Conservation (phyloP, 306 rosid genomes). For the Ceratonia siliqua region DNA sequence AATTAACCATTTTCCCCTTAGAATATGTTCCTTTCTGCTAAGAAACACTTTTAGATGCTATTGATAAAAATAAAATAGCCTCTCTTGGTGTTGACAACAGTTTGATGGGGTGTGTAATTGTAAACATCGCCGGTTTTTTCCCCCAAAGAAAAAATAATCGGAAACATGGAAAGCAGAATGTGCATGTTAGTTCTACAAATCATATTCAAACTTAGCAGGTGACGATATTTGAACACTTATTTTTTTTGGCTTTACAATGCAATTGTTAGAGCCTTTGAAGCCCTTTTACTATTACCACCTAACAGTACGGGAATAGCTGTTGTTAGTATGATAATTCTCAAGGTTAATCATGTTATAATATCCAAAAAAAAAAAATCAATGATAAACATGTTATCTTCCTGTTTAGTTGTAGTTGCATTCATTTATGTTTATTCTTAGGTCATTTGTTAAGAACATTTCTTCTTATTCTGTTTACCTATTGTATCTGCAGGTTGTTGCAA, state of each 20-base stretch:
- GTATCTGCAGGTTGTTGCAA: constrained; percentile 44
- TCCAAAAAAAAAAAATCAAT: neutral
- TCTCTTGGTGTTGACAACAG: neutral
- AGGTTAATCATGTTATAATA: neutral
- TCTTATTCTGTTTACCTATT: neutral
- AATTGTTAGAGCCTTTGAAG: neutral
- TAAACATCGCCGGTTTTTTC: neutral
- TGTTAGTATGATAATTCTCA: neutral
- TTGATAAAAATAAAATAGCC: neutral
- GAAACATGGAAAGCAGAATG: neutral
- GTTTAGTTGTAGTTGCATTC: neutral
- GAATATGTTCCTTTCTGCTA: neutral
- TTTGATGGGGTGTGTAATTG: neutral
- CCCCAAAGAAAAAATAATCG: neutral
- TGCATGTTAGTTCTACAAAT: neutral
- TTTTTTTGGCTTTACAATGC: neutral
- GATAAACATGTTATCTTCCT: neutral
- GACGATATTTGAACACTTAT: neutral
- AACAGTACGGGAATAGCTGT: neutral
- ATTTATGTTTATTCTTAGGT: neutral
- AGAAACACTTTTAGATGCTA: neutral
- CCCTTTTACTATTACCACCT: neutral
- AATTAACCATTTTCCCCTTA: neutral
- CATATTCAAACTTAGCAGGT: neutral
- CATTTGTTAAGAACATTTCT: neutral